These are phyloP conservation scores for Cladosporium sp. DNA, from an alignment of 2,329 filamentous ascomycete genomes.

Conservation along the genomic window DNA sequence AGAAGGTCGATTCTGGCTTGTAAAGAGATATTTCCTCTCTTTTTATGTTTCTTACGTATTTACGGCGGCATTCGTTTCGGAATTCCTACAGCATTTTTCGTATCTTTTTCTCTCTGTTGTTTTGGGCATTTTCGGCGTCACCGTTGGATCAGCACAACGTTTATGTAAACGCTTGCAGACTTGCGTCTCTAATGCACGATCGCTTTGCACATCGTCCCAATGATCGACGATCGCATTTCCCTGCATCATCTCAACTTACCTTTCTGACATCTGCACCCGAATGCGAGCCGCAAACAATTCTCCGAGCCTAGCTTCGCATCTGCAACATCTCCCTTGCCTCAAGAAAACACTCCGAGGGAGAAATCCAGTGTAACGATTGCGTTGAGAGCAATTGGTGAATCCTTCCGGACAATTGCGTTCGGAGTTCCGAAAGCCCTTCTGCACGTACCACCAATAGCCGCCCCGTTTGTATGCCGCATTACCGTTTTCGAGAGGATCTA, in stretches of 20 bases:
- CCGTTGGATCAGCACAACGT: not conserved
- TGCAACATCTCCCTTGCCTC: not conserved
- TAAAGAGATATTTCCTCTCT: conserved; percentile 6
- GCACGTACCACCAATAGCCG: conserved; percentile 2
- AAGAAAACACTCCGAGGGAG: not conserved
- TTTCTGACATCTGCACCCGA: not conserved
- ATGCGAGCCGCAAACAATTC: not conserved
- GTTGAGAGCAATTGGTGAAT: not conserved
- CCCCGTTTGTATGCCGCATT: conserved; percentile 14
- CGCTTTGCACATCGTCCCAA: not conserved
- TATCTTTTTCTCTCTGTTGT: not conserved
- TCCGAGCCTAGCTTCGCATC: not conserved
- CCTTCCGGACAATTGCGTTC: not conserved
- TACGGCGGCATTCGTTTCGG: conserved; percentile 1
- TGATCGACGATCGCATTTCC: not conserved
- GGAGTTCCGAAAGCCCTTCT: not conserved
- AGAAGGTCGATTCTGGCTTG: conserved; percentile 35
- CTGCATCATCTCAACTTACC: not conserved
- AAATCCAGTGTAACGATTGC: not conserved
- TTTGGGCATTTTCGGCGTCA: not conserved
- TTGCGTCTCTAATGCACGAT: not conserved
- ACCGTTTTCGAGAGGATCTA: conserved; percentile 2
- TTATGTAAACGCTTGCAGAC: conserved; percentile 1
- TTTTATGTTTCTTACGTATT: not conserved
- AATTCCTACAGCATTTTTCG: not conserved